A percentile compares a stretch with the other conserved stretches of the same genome.
Conservation (phyloP, 2,329 filamentous ascomycete species). For the Allantophomopsis lycopodina region DNA sequence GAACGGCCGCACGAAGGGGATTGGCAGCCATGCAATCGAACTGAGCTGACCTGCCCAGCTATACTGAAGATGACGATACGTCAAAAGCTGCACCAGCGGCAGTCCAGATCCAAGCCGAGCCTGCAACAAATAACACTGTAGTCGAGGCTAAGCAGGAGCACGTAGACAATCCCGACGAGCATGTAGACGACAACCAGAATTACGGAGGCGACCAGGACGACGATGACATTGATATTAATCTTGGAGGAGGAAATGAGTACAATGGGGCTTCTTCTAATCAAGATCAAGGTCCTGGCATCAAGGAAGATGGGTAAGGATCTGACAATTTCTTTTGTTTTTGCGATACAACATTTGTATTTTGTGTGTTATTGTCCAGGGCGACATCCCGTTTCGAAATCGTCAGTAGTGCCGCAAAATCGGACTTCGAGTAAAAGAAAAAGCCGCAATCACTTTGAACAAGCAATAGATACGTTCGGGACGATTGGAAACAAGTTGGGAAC, state of each 20-base stretch:
- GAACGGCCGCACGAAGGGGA: no score
- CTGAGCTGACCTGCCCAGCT: conserved; percentile 27
- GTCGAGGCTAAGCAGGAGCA: conserved; percentile 13
- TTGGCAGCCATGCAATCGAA: not conserved
- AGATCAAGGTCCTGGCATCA: conserved; percentile 52
- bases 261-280: conserved; percentile 17
- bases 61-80: conserved; percentile 50
- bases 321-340: conserved; percentile 7
- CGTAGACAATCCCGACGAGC: conserved; percentile 17
- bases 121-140: conserved; percentile 14
- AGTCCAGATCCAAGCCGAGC: conserved; percentile 12
- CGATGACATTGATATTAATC: conserved; percentile 44
- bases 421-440: no score
- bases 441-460: no score
- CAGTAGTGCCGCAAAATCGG: no score
- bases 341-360: not conserved
- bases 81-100: conserved; percentile 23
- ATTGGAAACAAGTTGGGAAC: no score
- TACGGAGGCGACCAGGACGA: conserved; percentile 33
- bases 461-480: no score
- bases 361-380: no score
- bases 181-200: conserved; percentile 25
- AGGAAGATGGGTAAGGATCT: conserved; percentile 80
- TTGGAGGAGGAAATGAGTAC: conserved; percentile 25
- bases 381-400: no score